Evolutionary conservation across 768 basidiomycete species (phyloP), one percentile per base, ranked within the genome.

Genomic region (Lactifluus subvellereus): DNA sequence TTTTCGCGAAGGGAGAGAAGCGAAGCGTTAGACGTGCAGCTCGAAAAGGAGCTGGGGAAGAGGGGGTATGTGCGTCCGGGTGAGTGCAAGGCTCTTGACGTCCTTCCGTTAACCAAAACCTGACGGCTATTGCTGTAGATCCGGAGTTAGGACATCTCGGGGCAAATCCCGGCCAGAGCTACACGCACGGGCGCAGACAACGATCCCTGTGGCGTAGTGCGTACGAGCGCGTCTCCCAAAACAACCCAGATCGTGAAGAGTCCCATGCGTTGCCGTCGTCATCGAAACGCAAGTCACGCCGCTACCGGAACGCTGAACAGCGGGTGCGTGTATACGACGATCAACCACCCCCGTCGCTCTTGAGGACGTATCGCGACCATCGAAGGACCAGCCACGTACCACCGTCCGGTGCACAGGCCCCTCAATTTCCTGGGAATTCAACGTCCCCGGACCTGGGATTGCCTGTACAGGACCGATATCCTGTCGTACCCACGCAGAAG

Each of bases 11-110:
- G 75, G 56, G 83, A 85, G 71, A 76, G 76, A 69, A 85, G 83
- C 67, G 83, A 83, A 42, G 77, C 75, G 7, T 72, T 87, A 11
- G 81, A 77, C 57, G 74, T 74, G 33, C 81, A 83, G 70, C 79
- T 86, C 38, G 79, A 82, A 66, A 75, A 71, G 45, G 85, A 85
- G 71, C 71, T 85, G 9, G 73, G 78, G 52, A 77, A 71, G 61
- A 76, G 80, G 35, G 64, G 62, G 3, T 52, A 56, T 38, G 52
- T 48, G 3, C 51, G 30, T 43, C 45, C 32, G 6, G 30, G 65
- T 66, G 42, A 64, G 65, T 54, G 20, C 32, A 37, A 47, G 32
- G 38, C 16, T 38, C 16, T 22, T 16, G 7, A 49, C 4, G 10
- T 16, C 20, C 4, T 43, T 43, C 6, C 11, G 27, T 43, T 49